Percentiles rank a stretch among this genome's conserved stretches.
phyloP scores from a whole-genome alignment of 73 alveolate species.

The Uronychia setigera region DNA sequence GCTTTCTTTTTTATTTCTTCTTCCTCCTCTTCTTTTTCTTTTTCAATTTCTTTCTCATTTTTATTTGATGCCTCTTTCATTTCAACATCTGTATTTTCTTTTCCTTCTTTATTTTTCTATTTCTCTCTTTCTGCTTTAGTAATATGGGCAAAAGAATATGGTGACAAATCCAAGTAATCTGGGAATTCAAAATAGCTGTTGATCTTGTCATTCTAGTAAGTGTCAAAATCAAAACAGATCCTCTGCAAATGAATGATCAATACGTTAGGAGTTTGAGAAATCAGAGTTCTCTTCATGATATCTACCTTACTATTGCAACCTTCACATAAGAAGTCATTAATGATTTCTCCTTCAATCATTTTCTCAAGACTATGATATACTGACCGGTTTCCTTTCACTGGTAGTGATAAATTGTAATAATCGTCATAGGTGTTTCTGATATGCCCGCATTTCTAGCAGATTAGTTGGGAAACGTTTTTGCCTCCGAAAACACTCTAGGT shows the following conservation, averaged over 20 bases:
- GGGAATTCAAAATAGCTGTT: conserved; percentile 97
- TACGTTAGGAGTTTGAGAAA: conserved; percentile 93
- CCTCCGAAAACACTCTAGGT: conserved; percentile 96
- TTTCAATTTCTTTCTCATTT: neutral
- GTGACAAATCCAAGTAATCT: conserved; percentile 81
- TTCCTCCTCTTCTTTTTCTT: conserved; percentile 28
- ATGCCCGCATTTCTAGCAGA: conserved; percentile 87
- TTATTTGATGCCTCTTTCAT: neutral
- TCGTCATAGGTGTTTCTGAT: conserved; percentile 82
- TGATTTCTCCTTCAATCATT: conserved; percentile 86
- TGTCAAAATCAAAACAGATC: conserved; percentile 93
- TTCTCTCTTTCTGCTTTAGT: conserved; percentile 65
- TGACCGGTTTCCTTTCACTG: conserved; percentile 89
- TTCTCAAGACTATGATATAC: conserved; percentile 88
- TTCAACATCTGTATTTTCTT: neutral
- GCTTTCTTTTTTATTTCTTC: neutral
- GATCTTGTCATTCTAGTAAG: conserved; percentile 91
- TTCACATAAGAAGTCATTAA: conserved; percentile 93
- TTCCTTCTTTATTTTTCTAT: conserved; percentile 32
- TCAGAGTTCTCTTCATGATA: conserved; percentile 84
- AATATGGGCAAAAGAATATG: conserved; percentile 78
- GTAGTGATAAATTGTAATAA: conserved; percentile 88
- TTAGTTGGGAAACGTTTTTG: conserved; percentile 82
- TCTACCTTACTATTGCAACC: conserved; percentile 93
- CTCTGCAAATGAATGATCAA: conserved; percentile 95